These are phyloP conservation scores for Fusarium sp. DNA, from an alignment of 2,329 filamentous ascomycete genomes.

Conservation along the genomic window DNA sequence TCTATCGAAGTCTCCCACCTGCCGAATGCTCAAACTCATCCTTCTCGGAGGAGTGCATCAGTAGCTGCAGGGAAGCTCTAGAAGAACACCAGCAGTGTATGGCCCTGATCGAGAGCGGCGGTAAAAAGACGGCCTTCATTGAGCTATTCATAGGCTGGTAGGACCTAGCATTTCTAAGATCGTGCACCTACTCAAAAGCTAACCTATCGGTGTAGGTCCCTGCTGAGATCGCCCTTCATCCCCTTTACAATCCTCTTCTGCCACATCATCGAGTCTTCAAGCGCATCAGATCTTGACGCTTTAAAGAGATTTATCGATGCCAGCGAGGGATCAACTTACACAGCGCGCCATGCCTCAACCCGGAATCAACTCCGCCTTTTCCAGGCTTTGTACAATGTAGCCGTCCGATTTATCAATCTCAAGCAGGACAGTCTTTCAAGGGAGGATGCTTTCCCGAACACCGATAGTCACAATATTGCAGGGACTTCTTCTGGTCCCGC, in stretches of 20 bases:
- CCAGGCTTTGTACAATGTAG: background rate
- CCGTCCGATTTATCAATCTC: background rate
- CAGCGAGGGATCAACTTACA: background rate
- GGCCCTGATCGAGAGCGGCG: background rate
- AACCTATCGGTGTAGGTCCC: conserved; percentile 13
- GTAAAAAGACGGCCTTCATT: background rate
- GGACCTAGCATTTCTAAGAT: background rate
- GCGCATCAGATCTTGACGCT: conserved; percentile 50
- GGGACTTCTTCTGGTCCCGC: background rate
- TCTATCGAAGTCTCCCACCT: conserved; percentile 40
- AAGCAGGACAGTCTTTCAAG: background rate
- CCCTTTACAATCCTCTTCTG: conserved; percentile 43
- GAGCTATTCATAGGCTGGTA: conserved; percentile 22
- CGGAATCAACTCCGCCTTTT: background rate
- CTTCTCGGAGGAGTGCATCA: conserved; percentile 40
- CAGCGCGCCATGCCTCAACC: background rate
- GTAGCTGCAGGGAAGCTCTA: conserved; percentile 31
- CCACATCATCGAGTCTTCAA: conserved; percentile 48
- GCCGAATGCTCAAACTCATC: conserved; percentile 14
- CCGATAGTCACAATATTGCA: background rate
- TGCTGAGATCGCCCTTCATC: conserved; percentile 36
- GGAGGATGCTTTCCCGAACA: background rate
- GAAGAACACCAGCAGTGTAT: conserved; percentile 22
- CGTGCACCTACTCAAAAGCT: background rate
- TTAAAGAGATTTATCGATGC: background rate